Conservation (phyloP, 2,329 filamentous ascomycete species). For the Fusarium pseudonygamai region DNA sequence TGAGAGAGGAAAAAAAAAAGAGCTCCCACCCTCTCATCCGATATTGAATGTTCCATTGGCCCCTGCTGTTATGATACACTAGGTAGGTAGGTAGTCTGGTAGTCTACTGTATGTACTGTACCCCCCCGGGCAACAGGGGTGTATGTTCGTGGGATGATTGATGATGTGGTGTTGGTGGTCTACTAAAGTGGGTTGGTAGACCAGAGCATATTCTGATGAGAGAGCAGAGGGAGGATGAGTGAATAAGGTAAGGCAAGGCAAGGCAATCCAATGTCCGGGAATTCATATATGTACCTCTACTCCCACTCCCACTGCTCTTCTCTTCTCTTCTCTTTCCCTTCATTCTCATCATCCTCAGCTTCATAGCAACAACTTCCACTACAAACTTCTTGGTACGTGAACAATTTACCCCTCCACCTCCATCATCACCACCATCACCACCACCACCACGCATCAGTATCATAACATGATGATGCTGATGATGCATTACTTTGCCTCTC, state of each 20-base stretch:
- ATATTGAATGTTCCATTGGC: slow-evolving; percentile 18
- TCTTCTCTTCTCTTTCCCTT: slow-evolving; percentile 19
- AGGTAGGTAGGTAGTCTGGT: background rate
- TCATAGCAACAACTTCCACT: slow-evolving; percentile 12
- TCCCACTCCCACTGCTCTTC: slow-evolving; percentile 22
- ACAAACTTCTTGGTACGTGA: slow-evolving; percentile 19
- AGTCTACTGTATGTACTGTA: background rate
- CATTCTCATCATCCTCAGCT: slow-evolving; percentile 35
- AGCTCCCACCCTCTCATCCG: slow-evolving; percentile 33
- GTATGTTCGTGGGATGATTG: slow-evolving; percentile 34
- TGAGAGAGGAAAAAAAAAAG: background rate
- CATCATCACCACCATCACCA: slow-evolving; percentile 6
- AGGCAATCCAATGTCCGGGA: slow-evolving; percentile 35
- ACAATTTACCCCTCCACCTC: slow-evolving; percentile 21
- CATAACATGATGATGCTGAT: slow-evolving; percentile 12
- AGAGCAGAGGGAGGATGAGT: background rate
- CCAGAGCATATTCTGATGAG: background rate
- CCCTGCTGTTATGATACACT: slow-evolving; percentile 3
- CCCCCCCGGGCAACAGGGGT: slow-evolving; percentile 10
- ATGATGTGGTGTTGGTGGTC: slow-evolving; percentile 29
- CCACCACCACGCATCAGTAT: slow-evolving; percentile 3
- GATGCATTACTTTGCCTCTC: slow-evolving; percentile 3
- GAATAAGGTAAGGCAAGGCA: slow-evolving; percentile 3
- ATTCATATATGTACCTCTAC: slow-evolving; percentile 39
- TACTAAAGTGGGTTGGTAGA: slow-evolving; percentile 15